phyloP scores from a whole-genome alignment of 75 land plant genomes.

The Ceratopteris richardii region DNA sequence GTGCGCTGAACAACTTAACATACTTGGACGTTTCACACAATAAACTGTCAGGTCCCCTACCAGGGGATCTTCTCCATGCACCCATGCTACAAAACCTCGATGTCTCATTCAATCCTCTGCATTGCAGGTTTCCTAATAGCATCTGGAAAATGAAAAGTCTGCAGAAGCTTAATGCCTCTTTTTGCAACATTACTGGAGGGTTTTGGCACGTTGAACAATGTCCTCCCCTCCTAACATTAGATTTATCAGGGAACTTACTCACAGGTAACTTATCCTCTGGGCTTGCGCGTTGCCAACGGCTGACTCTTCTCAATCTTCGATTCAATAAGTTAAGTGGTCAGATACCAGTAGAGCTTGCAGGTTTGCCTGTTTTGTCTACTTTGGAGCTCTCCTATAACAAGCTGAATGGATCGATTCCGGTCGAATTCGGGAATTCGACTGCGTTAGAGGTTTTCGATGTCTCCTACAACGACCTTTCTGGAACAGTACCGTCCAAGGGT shows the following conservation, averaged over 20 bases:
- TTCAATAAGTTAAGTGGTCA: conserved; percentile 51
- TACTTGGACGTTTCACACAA: conserved; percentile 62
- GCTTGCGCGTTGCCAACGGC: conserved; percentile 44
- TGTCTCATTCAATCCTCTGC: conserved; percentile 43
- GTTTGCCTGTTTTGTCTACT: conserved; percentile 46
- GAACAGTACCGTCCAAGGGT: conserved; percentile 16
- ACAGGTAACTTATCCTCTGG: conserved; percentile 49
- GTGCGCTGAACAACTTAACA: conserved; percentile 43
- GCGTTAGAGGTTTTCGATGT: conserved; percentile 20
- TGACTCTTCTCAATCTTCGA: conserved; percentile 35
- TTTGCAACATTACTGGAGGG: conserved; percentile 24
- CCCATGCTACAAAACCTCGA: conserved; percentile 36
- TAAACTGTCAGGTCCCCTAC: conserved; percentile 40
- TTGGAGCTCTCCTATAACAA: conserved; percentile 55
- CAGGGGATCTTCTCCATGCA: conserved; percentile 39
- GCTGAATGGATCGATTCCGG: conserved; percentile 53
- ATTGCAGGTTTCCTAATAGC: conserved; percentile 14
- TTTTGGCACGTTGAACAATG: conserved; percentile 44
- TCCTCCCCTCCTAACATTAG: conserved; percentile 37
- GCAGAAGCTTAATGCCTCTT: conserved; percentile 49
- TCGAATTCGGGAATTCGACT: conserved; percentile 12
- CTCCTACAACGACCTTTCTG: conserved; percentile 23
- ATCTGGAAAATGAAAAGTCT: conserved; percentile 41
- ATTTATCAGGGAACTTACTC: conserved; percentile 46
- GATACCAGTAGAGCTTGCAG: conserved; percentile 64